Base-by-base conservation (phyloP, 345 rosid genomes). In the Euphorbia peplus region DNA sequence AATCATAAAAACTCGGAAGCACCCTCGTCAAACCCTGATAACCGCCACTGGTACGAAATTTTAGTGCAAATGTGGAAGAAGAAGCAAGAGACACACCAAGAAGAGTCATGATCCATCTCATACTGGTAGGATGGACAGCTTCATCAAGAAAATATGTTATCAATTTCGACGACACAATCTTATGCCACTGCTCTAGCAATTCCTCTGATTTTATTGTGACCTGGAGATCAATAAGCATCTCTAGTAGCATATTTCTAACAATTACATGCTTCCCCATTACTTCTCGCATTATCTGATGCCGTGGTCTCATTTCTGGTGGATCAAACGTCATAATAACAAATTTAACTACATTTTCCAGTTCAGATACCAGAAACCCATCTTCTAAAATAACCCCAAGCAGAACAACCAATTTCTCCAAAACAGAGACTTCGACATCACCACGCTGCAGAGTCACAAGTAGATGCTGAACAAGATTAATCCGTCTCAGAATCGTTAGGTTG, bases 21-120 rank as follows among this genome's bases (percentile, higher is more conserved):
- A 92, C 91, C 60, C 96, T 80, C 80, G 84, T 75, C 81, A 95
- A 79, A 81, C 87, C 88, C 78, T 90, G 98, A 83, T 92, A 95
- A 74, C 99, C 90, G 78, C 98, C 97, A 78, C 98, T 86, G 9
- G 93, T 82, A 64, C 97, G 98, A 79, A 95, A 95, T 68, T 88
- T 92, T 22, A 92, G 92, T 28, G 93, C 83, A 85, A 95, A 95
- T 66, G 97, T 95, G 44, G 92, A 88, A 70, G 99, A 95, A 81
- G 97, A 86, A 69, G 92, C 85, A 70, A 95, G 90, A 81, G 90
- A 88, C 62, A 86, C 96, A 56, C 99, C 99, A 47, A 95, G 97
- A 71, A 95, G 93, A 68, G 99, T 95, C 98, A 92, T 88, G 81
- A 95, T 88, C 98, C 99, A 90, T 86, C 99, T 90, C 98, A 95